A percentile compares a stretch with the other conserved stretches of the same genome.
Evolutionary conservation across 2,329 filamentous ascomycete species (phyloP).

Genomic region (Teratosphaeriaceae sp.): DNA sequence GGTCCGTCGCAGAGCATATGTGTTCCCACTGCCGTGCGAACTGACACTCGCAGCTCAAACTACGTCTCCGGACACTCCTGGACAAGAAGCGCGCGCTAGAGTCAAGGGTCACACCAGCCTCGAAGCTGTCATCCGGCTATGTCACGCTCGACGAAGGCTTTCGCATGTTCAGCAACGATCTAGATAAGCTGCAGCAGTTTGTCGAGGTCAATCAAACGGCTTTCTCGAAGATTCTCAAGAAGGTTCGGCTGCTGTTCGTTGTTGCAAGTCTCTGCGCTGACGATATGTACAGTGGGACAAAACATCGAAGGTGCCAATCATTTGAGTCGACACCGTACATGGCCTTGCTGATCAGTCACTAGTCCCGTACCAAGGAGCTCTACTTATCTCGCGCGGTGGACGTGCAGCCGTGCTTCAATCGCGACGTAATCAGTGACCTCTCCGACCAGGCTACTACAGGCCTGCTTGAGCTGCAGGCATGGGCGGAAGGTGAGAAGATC

Average conservation of each 20-base stretch:
- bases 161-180: slow-evolving; percentile 90
- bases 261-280: slow-evolving; percentile 29
- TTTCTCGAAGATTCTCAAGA: slow-evolving; percentile 98
- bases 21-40: background rate
- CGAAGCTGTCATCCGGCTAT: slow-evolving; percentile 86
- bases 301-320: slow-evolving; percentile 76
- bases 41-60: slow-evolving; percentile 63
- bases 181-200: slow-evolving; percentile 96
- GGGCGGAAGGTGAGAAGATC: slow-evolving; percentile 94
- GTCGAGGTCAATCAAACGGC: slow-evolving; percentile 97
- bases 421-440: slow-evolving; percentile 90
- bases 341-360: too few relatives aligned
- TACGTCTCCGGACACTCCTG: slow-evolving; percentile 82
- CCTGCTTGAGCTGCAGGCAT: slow-evolving; percentile 86
- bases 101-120: slow-evolving; percentile 62
- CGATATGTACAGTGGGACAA: slow-evolving; percentile 75
- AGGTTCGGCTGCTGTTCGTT: slow-evolving; percentile 45
- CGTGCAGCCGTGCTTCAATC: slow-evolving; percentile 97
- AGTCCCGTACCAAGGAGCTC: slow-evolving; percentile 93
- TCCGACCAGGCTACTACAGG: slow-evolving; percentile 98
- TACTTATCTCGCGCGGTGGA: slow-evolving; percentile 95
- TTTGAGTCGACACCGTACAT: too few relatives aligned
- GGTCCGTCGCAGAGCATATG: slow-evolving; percentile 47
- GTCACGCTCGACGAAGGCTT: slow-evolving; percentile 94
- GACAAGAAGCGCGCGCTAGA: slow-evolving; percentile 94